Base-by-base conservation (phyloP, 163 green algal genomes). In the Volvox carteri region DNA sequence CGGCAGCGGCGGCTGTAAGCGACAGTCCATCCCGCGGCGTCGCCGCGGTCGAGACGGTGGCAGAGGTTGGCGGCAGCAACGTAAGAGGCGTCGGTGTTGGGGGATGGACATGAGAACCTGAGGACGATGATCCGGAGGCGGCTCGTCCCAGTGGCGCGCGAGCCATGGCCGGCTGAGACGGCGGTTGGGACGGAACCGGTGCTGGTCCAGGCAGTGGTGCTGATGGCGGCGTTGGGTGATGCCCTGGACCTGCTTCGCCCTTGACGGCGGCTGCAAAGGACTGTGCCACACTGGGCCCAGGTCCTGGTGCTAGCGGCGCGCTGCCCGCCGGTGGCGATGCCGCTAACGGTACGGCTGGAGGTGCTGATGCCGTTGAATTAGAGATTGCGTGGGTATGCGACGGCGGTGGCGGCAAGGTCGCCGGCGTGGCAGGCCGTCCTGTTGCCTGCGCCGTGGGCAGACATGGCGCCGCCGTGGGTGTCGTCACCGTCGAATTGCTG, bases 181-280 rank as follows among this genome's bases (percentile, higher is more conserved):
- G n/a, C n/a, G n/a, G n/a, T n/a, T n/a, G n/a, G n/a, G n/a, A n/a
- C n/a, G n/a, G n/a, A n/a, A n/a, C n/a, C n/a, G n/a, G n/a, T n/a
- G n/a, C n/a, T n/a, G n/a, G n/a, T n/a, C n/a, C n/a, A n/a, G n/a
- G n/a, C n/a, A n/a, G n/a, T 2, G 60, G 11, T 37, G 7, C 14
- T 19, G 60, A 2, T 37, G 19, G 2, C n/a, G 28, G 60, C 14
- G 37, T 21, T 28, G 37, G 39, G 37, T 78, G 41, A 37, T 60
- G 73, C 12, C 42, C 25, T 18, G 42, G 30, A n/a, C 28, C 42
- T 28, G 73, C 73, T 16, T 85, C 77, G 52, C 77, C 50, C 37
- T 28, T 54, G 35, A 85, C 77, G 54, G 77, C 77, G 8, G 77
- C 77, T 39, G 77, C 77, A 52, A 85, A 85, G 1, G 77, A 84